Evolutionary conservation across 2,329 filamentous ascomycete species (phyloP), one percentile per base, ranked within the genome.

Genomic region (Aureobasidium sp.): DNA sequence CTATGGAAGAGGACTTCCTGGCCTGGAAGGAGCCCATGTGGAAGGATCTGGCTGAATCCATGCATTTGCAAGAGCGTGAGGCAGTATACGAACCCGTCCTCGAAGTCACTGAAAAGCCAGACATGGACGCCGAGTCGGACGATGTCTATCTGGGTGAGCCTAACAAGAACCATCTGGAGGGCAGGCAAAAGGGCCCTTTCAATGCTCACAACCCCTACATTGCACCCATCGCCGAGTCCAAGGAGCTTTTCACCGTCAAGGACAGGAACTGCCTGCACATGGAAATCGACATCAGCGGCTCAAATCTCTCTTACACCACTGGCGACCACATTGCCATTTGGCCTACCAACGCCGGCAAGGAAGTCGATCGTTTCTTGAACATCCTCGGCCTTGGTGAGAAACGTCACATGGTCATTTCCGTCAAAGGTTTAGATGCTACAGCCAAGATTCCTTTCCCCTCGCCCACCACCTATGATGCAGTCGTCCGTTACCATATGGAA

Each of bases 11-110:
- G 78, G 95, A 99, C 71, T 99, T 97, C 76, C 79, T 99, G 70
- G 90, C 93, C 67, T 99, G 94, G 94, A 99, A 99, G 79, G 94
- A 99, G 71, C 92, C 92, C 64, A 99, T 99, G 94, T 99, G 95
- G 94, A 80, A 83, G 69, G 89, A 89, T 63, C 81, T 99, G 59
- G 82, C 88, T 29, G 84, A 90, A 66, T 86, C 90, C 72, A 90
- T 99, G 88, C 85, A 85, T 59, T 79, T 99, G 61, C 89, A 97
- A 76, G 94, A 99, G 78, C 91, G 94, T 63, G 95, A 99, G 74
- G 90, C 92, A 64, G 86, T 96, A 63, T 99, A 97, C 74, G 95
- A 99, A 74, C 91, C 94, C 54, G 86, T 92, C 62, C 97, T 97
- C 73, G 85, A 84, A 68, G 86, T 99, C 68, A 84, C 83, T 30